Conservation (phyloP, 306 rosid genomes). For the Oemleria cerasiformis region DNA sequence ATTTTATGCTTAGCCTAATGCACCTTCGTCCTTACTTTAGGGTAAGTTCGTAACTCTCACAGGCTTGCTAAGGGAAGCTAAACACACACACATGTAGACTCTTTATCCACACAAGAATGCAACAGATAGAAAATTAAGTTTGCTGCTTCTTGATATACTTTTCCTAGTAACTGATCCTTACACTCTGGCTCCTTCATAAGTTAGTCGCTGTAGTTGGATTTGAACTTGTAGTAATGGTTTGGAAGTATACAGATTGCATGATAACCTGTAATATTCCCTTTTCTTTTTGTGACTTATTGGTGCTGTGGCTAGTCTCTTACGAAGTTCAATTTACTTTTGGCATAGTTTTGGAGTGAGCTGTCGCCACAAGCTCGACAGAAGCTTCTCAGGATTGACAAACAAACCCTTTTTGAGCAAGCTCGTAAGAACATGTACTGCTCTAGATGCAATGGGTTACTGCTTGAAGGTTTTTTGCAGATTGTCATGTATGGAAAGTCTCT, state of each 20-base stretch:
- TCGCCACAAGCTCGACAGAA: slow-evolving; percentile 66
- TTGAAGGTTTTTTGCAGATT: slow-evolving; percentile 96
- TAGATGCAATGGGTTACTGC: slow-evolving; percentile 96
- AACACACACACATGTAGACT: slow-evolving; percentile 1
- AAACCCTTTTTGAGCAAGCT: slow-evolving; percentile 94
- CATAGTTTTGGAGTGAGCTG: slow-evolving; percentile 91
- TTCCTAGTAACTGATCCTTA: not conserved
- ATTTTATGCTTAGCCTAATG: not conserved
- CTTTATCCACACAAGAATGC: not conserved
- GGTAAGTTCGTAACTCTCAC: not conserved
- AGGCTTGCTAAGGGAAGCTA: not conserved
- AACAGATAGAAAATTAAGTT: not conserved
- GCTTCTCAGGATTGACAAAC: slow-evolving; percentile 92
- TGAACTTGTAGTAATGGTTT: not conserved
- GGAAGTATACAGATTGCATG: not conserved
- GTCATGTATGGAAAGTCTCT: slow-evolving; percentile 88
- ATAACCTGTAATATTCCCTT: not conserved
- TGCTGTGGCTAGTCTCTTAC: slow-evolving; percentile 16
- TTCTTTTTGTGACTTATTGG: not conserved
- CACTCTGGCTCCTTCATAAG: not conserved
- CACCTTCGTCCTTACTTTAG: not conserved
- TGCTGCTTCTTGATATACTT: not conserved
- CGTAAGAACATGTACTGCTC: slow-evolving; percentile 99
- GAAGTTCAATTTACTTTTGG: slow-evolving; percentile 27
- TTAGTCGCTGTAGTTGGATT: not conserved